These are phyloP conservation scores for Amanita subjunquillea DNA, from an alignment of 768 basidiomycete species.

Conservation along the genomic window DNA sequence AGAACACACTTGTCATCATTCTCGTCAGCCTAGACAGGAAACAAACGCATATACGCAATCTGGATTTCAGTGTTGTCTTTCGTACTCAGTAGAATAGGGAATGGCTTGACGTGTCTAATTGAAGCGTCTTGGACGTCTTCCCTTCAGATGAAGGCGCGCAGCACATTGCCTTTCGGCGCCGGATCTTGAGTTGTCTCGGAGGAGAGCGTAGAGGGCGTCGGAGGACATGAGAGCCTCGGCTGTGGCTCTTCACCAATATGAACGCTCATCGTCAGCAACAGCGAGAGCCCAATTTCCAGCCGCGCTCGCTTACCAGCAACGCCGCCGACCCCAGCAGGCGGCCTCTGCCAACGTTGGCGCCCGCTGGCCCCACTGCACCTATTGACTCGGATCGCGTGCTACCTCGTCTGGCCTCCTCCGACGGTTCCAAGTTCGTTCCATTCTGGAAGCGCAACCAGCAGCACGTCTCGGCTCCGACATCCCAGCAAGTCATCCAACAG, in stretches of 20 bases:
- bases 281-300: background rate
- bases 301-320: background rate
- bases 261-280: conserved; percentile 5
- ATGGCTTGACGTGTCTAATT: background rate
- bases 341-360: background rate
- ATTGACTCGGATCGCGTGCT: conserved; percentile 5
- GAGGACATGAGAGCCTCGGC: background rate
- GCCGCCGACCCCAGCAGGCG: background rate
- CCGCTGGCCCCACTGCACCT: background rate
- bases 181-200: no score
- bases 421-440: conserved; percentile 5
- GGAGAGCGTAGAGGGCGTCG: no score
- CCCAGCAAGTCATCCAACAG: background rate
- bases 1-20: no score
- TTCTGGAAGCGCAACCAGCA: conserved; percentile 5
- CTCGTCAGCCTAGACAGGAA: no score
- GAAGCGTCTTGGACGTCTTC: no score
- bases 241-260: background rate
- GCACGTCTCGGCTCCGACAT: background rate
- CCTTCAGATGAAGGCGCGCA: no score
- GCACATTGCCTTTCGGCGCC: no score
- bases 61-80: no score
- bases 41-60: no score
- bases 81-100: no score
- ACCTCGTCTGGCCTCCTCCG: conserved; percentile 3